phyloP scores from a whole-genome alignment of 768 basidiomycete genomes.

The Amanita exitialis region DNA sequence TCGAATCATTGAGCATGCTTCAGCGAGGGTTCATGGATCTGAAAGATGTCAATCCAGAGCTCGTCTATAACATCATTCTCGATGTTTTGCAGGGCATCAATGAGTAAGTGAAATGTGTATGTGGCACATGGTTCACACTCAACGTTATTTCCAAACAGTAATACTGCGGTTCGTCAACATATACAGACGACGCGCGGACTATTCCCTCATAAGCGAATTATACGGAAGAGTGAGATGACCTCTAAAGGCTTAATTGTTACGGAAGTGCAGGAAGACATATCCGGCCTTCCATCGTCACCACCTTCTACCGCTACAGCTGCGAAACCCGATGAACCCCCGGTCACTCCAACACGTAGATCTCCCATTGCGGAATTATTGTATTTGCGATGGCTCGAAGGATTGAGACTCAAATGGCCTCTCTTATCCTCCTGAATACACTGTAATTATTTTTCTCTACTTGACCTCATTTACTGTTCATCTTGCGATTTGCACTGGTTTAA shows the following conservation, averaged over 20 bases:
- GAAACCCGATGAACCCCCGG: slow-evolving; percentile 22
- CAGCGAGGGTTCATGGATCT: slow-evolving; percentile 85
- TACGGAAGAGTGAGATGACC: slow-evolving; percentile 79
- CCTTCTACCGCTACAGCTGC: slow-evolving; percentile 13
- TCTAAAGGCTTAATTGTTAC: slow-evolving; percentile 75
- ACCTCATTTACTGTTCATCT: neutral
- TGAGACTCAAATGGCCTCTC: slow-evolving; percentile 86
- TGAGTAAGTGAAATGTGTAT: slow-evolving; percentile 46
- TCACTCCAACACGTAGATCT: slow-evolving; percentile 50
- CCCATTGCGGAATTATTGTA: slow-evolving; percentile 96
- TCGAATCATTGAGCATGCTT: slow-evolving; percentile 85
- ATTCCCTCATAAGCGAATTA: slow-evolving; percentile 75
- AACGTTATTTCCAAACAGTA: slow-evolving; percentile 34
- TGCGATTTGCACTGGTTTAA: neutral
- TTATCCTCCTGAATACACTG: slow-evolving; percentile 19
- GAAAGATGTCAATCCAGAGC: slow-evolving; percentile 68
- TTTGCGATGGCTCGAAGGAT: slow-evolving; percentile 91
- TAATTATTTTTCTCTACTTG: neutral
- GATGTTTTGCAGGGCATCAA: slow-evolving; percentile 88
- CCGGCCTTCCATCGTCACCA: slow-evolving; percentile 28
- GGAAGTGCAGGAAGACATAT: slow-evolving; percentile 67
- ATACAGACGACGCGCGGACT: slow-evolving; percentile 71
- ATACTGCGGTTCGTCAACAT: slow-evolving; percentile 67
- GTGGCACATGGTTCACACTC: neutral
- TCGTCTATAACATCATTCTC: slow-evolving; percentile 81